Percentiles rank a stretch among this genome's conserved stretches.
Conservation (phyloP, 768 basidiomycete species). For the Cystofilobasidium bisporidii region DNA sequence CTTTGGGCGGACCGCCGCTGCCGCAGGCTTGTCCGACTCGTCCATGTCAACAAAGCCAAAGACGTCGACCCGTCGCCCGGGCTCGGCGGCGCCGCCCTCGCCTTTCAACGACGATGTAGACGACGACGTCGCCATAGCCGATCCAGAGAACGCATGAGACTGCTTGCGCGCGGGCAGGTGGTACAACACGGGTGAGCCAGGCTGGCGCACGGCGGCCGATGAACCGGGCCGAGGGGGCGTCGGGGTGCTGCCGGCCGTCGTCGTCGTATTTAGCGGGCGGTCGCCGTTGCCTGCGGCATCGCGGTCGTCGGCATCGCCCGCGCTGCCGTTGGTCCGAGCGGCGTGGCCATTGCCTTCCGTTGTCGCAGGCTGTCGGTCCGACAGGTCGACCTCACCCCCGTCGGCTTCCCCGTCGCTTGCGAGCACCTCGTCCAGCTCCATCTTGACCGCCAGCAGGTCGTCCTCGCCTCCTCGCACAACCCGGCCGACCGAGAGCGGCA, state of each 20-base stretch:
- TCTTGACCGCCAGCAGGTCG: background rate
- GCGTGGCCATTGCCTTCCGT: too few relatives aligned
- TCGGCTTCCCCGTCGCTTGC: background rate
- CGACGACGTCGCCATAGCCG: background rate
- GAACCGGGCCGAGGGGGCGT: background rate
- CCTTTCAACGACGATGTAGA: too few relatives aligned
- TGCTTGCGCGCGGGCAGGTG: conserved; percentile 4
- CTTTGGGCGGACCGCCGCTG: too few relatives aligned
- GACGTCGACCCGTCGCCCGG: too few relatives aligned
- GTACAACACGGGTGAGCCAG: background rate
- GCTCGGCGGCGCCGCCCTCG: too few relatives aligned
- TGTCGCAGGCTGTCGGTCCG: background rate
- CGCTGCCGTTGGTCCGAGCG: too few relatives aligned
- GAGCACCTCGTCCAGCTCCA: background rate
- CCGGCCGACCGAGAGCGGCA: too few relatives aligned
- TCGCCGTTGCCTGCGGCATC: background rate
- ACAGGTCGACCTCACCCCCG: background rate
- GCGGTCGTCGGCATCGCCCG: background rate
- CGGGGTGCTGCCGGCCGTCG: background rate
- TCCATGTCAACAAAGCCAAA: too few relatives aligned
- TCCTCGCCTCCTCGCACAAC: background rate
- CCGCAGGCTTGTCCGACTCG: too few relatives aligned
- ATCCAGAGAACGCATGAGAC: background rate
- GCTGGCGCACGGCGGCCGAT: too few relatives aligned
- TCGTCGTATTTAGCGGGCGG: background rate